Evolutionary conservation across 73 alveolate species (phyloP).

Genomic region (Loxodes magnus): DNA sequence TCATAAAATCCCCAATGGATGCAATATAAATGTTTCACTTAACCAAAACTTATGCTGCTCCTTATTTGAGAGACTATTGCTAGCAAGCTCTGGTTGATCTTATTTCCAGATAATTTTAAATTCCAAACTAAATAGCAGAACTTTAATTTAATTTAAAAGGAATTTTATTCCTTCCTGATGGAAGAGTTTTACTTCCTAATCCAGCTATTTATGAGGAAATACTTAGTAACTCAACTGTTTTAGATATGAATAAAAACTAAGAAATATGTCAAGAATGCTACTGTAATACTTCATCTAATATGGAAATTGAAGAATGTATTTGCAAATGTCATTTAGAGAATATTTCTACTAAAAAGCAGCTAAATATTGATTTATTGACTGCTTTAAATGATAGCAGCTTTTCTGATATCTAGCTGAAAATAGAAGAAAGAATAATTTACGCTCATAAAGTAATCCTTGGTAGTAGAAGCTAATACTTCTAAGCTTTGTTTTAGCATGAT

Average conservation of each 20-base stretch:
- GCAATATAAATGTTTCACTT: neutral
- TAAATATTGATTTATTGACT: constrained; percentile 13
- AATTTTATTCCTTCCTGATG: constrained; percentile 59
- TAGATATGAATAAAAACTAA: constrained; percentile 19
- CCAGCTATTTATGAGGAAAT: constrained; percentile 26
- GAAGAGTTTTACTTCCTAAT: constrained; percentile 35
- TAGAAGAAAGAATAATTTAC: constrained; percentile 36
- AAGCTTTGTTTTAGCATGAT: constrained; percentile 44
- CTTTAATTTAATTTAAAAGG: constrained; percentile 20
- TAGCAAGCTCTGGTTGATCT: neutral
- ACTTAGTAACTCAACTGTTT: constrained; percentile 23
- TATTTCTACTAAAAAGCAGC: neutral
- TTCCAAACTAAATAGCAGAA: neutral
- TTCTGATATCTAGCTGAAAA: constrained; percentile 34
- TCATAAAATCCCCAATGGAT: constrained; percentile 17
- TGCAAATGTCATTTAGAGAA: neutral
- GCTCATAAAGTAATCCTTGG: constrained; percentile 33
- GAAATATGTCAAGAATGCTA: too few relatives aligned
- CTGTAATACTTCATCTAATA: too few relatives aligned
- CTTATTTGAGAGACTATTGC: neutral
- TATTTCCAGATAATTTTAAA: neutral
- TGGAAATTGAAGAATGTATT: too few relatives aligned
- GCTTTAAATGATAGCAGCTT: constrained; percentile 29
- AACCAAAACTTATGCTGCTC: neutral
- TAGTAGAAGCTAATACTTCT: constrained; percentile 34